Evolutionary conservation across 495 filamentous ascomycete species (phyloP).

Genomic region (Aspergillus campestris): DNA sequence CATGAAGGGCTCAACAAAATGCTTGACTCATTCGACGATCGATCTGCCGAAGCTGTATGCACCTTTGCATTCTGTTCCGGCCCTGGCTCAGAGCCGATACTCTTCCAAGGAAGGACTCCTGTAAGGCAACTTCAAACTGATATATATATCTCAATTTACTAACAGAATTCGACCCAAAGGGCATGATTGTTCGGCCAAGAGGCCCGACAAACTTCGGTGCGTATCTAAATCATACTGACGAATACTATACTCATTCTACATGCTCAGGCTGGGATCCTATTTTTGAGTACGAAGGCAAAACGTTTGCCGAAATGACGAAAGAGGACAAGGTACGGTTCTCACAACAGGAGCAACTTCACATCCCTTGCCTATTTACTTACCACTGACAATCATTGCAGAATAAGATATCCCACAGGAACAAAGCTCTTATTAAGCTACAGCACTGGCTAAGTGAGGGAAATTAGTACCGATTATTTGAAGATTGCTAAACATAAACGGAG

Average conservation of each 20-base stretch:
- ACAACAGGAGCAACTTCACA: not conserved
- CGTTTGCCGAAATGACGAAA: slow-evolving; percentile 97
- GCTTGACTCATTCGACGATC: slow-evolving; percentile 81
- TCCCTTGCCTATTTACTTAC: not conserved
- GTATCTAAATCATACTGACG: slow-evolving; percentile 16
- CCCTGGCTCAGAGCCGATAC: slow-evolving; percentile 71
- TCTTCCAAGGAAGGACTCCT: slow-evolving; percentile 82
- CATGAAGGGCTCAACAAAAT: slow-evolving; percentile 84
- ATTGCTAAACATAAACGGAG: no score
- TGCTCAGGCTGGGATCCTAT: slow-evolving; percentile 82
- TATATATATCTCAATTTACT: not conserved
- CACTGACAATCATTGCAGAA: slow-evolving; percentile 44
- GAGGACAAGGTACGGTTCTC: slow-evolving; percentile 51
- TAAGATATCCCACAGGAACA: slow-evolving; percentile 79
- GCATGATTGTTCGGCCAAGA: slow-evolving; percentile 34
- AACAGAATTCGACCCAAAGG: slow-evolving; percentile 23
- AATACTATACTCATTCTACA: not conserved
- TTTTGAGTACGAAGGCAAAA: slow-evolving; percentile 90
- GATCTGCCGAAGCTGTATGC: slow-evolving; percentile 85
- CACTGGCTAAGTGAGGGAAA: slow-evolving; percentile 61
- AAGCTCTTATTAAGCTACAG: slow-evolving; percentile 77
- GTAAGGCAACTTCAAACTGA: slow-evolving; percentile 15
- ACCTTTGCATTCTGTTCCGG: slow-evolving; percentile 89
- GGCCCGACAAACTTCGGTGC: slow-evolving; percentile 77
- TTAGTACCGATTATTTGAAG: slow-evolving; percentile 6